A percentile compares a stretch with the other conserved stretches of the same genome.
Evolutionary conservation across 345 rosid species (phyloP).

Genomic region (Dimocarpus longan): DNA sequence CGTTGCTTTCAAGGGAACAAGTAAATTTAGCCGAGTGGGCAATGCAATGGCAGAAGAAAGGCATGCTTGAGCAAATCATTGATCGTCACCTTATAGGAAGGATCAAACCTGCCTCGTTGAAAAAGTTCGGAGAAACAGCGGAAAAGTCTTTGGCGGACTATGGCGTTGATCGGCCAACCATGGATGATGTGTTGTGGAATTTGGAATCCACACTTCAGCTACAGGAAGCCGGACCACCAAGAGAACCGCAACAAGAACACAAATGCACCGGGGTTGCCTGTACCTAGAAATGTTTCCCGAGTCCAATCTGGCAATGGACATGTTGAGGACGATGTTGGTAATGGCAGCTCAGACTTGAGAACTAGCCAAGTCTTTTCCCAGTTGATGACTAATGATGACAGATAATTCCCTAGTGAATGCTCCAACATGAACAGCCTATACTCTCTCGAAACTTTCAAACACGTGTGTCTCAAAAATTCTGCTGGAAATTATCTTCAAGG

Average conservation of each 20-base stretch:
- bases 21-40: constrained; percentile 99
- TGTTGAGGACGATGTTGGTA: constrained; percentile 36
- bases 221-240: constrained; percentile 61
- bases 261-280: constrained; percentile 18
- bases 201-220: constrained; percentile 79
- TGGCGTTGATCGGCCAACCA: constrained; percentile 89
- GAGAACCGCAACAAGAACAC: constrained; percentile 34
- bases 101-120: constrained; percentile 66
- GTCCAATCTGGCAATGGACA: constrained; percentile 28
- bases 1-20: constrained; percentile 86
- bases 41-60: constrained; percentile 90
- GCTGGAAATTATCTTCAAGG: constrained; percentile 2
- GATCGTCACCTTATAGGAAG: constrained; percentile 72
- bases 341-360: constrained; percentile 57
- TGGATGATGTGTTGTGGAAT: constrained; percentile 96
- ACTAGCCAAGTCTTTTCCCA: constrained; percentile 84
- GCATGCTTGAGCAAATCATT: constrained; percentile 69
- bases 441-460: background rate
- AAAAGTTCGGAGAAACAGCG: constrained; percentile 86
- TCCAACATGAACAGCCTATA: background rate
- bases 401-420: constrained; percentile 35
- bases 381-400: constrained; percentile 79
- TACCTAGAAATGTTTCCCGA: constrained; percentile 23
- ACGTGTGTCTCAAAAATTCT: background rate
- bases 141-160: constrained; percentile 97